Evolutionary conservation across 2,329 filamentous ascomycete species (phyloP), one percentile per base, ranked within the genome.

Genomic region (Byssoonygena ceratinophila): DNA sequence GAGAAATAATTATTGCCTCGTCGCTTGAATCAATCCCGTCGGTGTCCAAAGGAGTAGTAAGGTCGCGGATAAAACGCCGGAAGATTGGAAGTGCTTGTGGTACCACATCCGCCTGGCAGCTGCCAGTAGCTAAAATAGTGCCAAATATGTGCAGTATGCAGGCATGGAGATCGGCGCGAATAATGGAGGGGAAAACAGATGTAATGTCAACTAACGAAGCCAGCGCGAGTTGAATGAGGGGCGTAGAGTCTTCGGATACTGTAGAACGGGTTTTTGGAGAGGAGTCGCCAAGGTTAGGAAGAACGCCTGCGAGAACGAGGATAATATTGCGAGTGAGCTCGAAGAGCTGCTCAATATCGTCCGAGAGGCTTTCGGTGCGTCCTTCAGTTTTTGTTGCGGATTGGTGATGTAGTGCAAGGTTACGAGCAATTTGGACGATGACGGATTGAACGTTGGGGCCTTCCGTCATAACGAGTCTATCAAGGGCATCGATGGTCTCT

Each of bases 311-410:
- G 25, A 98, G 76, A 1, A 97, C 91, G 7, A 98, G 76, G 14
- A 97, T 91, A 57, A 97, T 96, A 64, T 96, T 95, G 58, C 92
- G 81, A 0, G 92, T 98, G 44, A 98, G 76, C 69, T 98, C 92
- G 62, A 98, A 98, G 0, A 98, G 77, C 69, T 98, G 92, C 64
- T 98, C 92, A 57, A 98, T 95, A 64, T 98, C 92, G 63, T 98
- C 92, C 0, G 88, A 94, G 9, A 98, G 74, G 65, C 92, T 85
- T 49, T 89, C 85, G 36, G 84, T 81, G 27, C 77, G 72, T 57
- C 79, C 76, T 57, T 81, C 76, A 46, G 79, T 76, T 59, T 80
- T 81, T 57, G 87, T 81, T 2, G 92, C 91, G 1, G 90, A 94
- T 1, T 91, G 91, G 67, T 98, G 92, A 1, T 87, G 84, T 16